Base-by-base conservation (phyloP, 805 yeast species). In the Wickerhamomyces ciferrii region DNA sequence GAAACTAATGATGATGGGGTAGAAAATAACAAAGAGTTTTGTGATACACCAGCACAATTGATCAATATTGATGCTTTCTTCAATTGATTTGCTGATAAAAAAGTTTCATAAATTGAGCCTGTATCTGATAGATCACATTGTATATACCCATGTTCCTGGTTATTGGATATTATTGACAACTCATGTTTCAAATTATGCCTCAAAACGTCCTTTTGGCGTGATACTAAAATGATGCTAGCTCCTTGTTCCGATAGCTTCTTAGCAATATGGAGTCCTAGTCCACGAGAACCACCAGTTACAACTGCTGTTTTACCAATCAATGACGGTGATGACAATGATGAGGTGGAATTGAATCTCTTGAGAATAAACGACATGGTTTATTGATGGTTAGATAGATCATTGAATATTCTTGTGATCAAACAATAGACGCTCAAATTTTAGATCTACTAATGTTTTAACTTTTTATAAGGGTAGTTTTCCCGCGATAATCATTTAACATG, bases 201-300 rank as follows among this genome's bases (percentile, higher is more conserved):
- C 20, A 87, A 61, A 5, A 59, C 54, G 0, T 54, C 52, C 32
- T 65, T 66, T 44, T 76, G 68, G 38, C 87, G 60, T 0, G 88
- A 74, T 5, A 81, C 50, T 17, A 84, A 58, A 0, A 81, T 68
- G 6, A 81, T 66, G 19, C 66, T 67, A 23, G 78, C 74, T 1
- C 91, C 91, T 25, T 67, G 53, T 0, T 50, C 42, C 0, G 87
- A 76, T 24, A 85, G 65, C 27, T 55, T 59, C 31, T 58, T 51
- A 0, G 89, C 83, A 17, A 86, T 74, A 0, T 72, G 72, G 4
- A 69, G 63, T 0, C 94, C 94, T 14, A 85, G 66, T 0, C 94
- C 92, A 40, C 74, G 65, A 0, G 90, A 80, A 0, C 84, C 90
- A 1, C 94, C 94, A 0, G 89, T 83, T 2, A 84, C 63, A 5